Base-by-base conservation (phyloP, 2,329 filamentous ascomycete species). In the Bipolaris sorokiniana region DNA sequence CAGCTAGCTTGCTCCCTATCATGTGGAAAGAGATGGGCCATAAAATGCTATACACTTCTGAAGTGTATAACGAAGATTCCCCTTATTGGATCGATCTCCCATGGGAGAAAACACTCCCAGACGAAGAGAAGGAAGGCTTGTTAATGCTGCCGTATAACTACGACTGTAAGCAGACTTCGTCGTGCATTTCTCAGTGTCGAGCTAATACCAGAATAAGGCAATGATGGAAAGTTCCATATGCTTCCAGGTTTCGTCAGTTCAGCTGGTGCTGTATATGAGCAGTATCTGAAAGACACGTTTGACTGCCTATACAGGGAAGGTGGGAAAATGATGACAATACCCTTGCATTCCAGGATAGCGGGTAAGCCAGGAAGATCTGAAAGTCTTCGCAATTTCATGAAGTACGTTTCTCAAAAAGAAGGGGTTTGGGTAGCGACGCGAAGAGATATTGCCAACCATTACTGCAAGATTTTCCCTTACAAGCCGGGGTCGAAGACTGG, bases 41-140 rank as follows among this genome's bases (percentile, higher is more conserved):
- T 48, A 77, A 77, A 56, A 76, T 85, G 3, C 65, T 83, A 0
- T 85, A 82, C 74, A 77, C 77, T 18, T 77, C 75, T 3, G 83
- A 85, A 61, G 79, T 78, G 0, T 85, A 84, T 57, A 81, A 82
- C 20, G 83, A 85, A 61, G 83, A 85, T 58, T 74, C 84, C 15
- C 83, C 83, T 1, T 84, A 85, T 67, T 85, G 82, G 83, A 75
- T 81, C 7, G 83, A 85, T 66, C 71, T 85, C 3, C 82, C 82
- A 0, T 73, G 76, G 44, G 83, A 85, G 70, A 72, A 76, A 5
- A 69, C 77, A 7, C 70, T 72, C 7, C 62, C 70, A 1, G 67
- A 72, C 16, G 66, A 77, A 76, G 81, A 65, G 80, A 84, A 71
- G 1, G 79, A 83, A 58, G 82, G 83, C n/a, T 77, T 81, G 56